Conservation (phyloP, 2,329 filamentous ascomycete species). For the Septoria petroselini region DNA sequence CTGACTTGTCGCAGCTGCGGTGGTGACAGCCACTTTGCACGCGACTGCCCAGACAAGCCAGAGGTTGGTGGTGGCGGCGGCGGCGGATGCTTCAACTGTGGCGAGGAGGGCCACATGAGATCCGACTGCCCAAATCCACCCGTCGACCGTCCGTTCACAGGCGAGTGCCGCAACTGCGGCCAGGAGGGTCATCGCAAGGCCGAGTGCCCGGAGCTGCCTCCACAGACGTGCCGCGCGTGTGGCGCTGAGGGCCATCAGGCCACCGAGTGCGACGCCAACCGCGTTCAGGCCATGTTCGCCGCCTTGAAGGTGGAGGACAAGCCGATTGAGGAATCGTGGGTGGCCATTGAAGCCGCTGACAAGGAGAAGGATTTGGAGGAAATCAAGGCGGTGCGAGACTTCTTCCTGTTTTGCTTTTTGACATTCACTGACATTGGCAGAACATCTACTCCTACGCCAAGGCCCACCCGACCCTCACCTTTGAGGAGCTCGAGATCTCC, state of each 20-base stretch:
- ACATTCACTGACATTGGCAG: constrained; percentile 23
- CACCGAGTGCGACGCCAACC: constrained; percentile 57
- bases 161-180: constrained; percentile 59
- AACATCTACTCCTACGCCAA: constrained; percentile 57
- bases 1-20: constrained; percentile 43
- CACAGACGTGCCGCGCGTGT: constrained; percentile 60
- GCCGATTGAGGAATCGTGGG: constrained; percentile 57
- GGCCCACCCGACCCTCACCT: constrained; percentile 56
- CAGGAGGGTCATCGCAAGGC: constrained; percentile 56
- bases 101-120: constrained; percentile 58
- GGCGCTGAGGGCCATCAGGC: constrained; percentile 55
- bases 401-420: not conserved
- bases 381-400: constrained; percentile 53
- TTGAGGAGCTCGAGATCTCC: constrained; percentile 58
- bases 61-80: constrained; percentile 33
- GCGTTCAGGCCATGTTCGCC: constrained; percentile 56
- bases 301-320: constrained; percentile 37
- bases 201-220: constrained; percentile 61
- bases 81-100: constrained; percentile 57
- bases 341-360: constrained; percentile 53
- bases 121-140: constrained; percentile 58
- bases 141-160: constrained; percentile 52
- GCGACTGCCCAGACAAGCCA: constrained; percentile 48
- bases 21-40: constrained; percentile 46
- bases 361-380: constrained; percentile 59